Evolutionary conservation across 192 early-diverging fungal genomes (phyloP).

Genomic region (Umbelopsis vinacea): DNA sequence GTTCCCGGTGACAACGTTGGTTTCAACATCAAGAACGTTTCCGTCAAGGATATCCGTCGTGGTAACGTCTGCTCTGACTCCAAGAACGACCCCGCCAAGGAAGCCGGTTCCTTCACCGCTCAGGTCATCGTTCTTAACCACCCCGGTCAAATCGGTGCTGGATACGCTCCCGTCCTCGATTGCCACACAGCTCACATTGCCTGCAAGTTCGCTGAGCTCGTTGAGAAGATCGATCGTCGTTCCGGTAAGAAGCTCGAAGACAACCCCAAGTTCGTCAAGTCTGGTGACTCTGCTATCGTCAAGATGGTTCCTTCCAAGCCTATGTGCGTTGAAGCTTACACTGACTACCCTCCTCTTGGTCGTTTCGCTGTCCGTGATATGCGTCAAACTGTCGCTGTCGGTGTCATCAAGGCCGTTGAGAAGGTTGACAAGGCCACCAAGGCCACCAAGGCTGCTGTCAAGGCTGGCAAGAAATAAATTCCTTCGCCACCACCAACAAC

Average conservation of each 20-base stretch:
- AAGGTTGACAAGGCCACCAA: constrained; percentile 79
- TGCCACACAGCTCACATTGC: constrained; percentile 98
- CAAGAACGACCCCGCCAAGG: constrained; percentile 97
- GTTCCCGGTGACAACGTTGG: constrained; percentile 97
- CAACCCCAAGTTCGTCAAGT: constrained; percentile 95
- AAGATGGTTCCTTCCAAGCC: constrained; percentile 96
- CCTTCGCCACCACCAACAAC: not conserved
- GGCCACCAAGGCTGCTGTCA: constrained; percentile 79
- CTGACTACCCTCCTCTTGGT: constrained; percentile 93
- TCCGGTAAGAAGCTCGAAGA: constrained; percentile 94
- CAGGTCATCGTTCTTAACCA: constrained; percentile 98
- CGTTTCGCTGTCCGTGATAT: constrained; percentile 98
- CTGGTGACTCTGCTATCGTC: constrained; percentile 94
- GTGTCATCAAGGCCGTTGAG: constrained; percentile 93
- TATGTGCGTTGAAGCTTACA: constrained; percentile 94
- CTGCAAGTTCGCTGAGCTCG: constrained; percentile 93
- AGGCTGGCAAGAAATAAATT: constrained; percentile 81
- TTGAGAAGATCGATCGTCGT: constrained; percentile 96
- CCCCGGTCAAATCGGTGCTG: constrained; percentile 93
- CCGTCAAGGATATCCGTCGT: constrained; percentile 97
- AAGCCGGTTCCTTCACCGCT: constrained; percentile 86
- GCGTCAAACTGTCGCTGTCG: constrained; percentile 97
- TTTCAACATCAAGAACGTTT: constrained; percentile 99
- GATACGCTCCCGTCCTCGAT: constrained; percentile 95
- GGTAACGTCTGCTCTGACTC: constrained; percentile 95